Base-by-base conservation (phyloP, 768 basidiomycete genomes). In the Russula brevipes region DNA sequence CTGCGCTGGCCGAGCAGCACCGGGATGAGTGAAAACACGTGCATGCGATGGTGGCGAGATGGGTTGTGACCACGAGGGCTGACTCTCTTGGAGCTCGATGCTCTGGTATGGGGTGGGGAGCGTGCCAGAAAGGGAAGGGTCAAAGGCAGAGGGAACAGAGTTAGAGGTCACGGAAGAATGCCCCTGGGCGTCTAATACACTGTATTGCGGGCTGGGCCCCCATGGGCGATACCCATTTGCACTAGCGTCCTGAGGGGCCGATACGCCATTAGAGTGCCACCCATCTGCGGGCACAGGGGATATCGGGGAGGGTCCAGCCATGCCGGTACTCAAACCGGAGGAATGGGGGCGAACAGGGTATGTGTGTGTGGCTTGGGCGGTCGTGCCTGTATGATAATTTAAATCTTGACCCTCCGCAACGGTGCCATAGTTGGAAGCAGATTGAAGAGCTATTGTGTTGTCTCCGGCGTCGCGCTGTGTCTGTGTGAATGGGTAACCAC, bases 141-240 rank as follows among this genome's bases (percentile, higher is more conserved):
- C 59, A 59, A 60, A 59, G 55, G 50, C 53, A 1, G 66, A 54
- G 9, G 55, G 55, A 59, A 60, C 59, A 44, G 66, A 54, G 4
- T 59, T 38, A 16, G 55, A 30, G 24, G 66, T 31, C 19, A 67
- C 51, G 24, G 64, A 54, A 41, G 64, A 16, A 2, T 60, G 59
- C 3, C 55, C 58, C 49, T 66, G 59, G 41, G 66, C 64, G 51
- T 54, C 61, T 60, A 66, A 35, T 14, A 55, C 19, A 3, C 39
- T 54, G 30, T 66, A 66, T 17, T 57, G 44, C 7, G 65, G 47
- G 19, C 44, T 55, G 11, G 66, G 17, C 14, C 50, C 57, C 66
- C 66, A 68, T 30, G 60, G 31, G 2, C 66, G 60, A 58, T 68
- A 68, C 30, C 65, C 60, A 54, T 60, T 61, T 38, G 60, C 54